Evolutionary conservation across 2,329 filamentous ascomycete species (phyloP), one percentile per base, ranked within the genome.

Genomic region (Pseudogymnoascus sp.): DNA sequence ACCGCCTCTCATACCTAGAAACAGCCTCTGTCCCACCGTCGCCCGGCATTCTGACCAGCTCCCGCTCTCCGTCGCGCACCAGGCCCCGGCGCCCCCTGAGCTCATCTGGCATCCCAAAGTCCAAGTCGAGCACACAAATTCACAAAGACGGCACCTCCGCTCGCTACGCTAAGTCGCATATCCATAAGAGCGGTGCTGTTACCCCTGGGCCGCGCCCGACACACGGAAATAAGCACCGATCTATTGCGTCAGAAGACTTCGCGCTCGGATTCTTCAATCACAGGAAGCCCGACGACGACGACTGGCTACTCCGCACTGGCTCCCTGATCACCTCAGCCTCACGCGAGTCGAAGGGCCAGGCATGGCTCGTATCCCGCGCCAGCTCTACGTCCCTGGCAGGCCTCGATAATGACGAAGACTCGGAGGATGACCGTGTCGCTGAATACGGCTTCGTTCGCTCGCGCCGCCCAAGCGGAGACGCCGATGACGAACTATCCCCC

Each of bases 291-390:
- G 77, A 81, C 66, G 81, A 86, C 69, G 83, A 82, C 64, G 86
- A 88, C 74, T 90, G 87, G 86, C 76, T 90, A 54, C 77, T 87
- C 23, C 81, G 86, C 31, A 82, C 85, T 0, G 86, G 86, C 57
- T 85, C 85, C 6, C 72, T 87, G 57, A 82, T 90, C 69, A 83
- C 83, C 64, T 81, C 80, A 62, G 84, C 86, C 71, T 79, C 85
- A 16, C 79, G 86, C 64, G 87, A 90, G 71, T 86, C 79, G 70
- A 89, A 89, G 74, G 87, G 87, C 13, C 86, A 90, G 74, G 77
- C 82, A 13, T 90, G 87, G 87, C 80, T 90, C 19, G 78, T 84
- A n/a, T 84, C 85, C 23, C 80, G 85, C 57, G 84, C 83, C 63
- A 87, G 85, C 72, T 87, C 85, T 1, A 89, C 85, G 7, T 87